phyloP scores from a whole-genome alignment of 371 early-diverging fungal genomes.

The Dichotomocladium elegans region DNA sequence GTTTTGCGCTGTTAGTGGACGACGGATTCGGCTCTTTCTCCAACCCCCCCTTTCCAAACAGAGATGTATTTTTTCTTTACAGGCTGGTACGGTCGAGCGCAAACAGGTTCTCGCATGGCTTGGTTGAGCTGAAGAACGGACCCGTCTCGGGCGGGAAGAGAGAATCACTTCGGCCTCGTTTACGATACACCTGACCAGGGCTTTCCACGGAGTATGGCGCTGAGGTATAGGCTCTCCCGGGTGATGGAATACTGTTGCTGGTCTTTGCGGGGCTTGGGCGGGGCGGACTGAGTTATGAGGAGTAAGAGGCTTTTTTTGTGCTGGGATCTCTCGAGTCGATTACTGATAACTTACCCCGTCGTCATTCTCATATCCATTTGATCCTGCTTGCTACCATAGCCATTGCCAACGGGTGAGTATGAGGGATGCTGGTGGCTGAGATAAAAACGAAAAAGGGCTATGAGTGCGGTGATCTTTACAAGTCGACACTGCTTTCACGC shows the following conservation, averaged over 20 bases:
- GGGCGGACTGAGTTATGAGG: constrained; percentile 47
- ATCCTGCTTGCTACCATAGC: no score
- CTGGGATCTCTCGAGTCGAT: no score
- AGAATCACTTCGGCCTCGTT: constrained; percentile 16
- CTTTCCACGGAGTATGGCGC: constrained; percentile 1
- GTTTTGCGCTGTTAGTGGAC: background rate
- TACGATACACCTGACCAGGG: background rate
- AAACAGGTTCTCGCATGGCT: constrained; percentile 58
- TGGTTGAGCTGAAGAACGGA: constrained; percentile 64
- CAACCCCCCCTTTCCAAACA: no score
- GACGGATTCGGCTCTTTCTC: background rate
- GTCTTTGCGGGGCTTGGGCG: constrained; percentile 12
- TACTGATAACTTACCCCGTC: no score
- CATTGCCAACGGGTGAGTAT: no score
- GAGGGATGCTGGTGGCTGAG: constrained; percentile 11
- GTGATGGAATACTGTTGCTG: background rate
- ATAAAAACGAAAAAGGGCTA: background rate
- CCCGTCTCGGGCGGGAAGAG: constrained; percentile 41
- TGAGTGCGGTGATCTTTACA: background rate
- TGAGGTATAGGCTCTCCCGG: background rate
- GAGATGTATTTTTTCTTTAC: constrained; percentile 28
- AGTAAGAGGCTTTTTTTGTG: background rate
- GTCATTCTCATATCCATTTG: constrained; percentile 34
- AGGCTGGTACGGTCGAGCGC: constrained; percentile 56
- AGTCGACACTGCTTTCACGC: constrained; percentile 1